Base-by-base conservation (phyloP, 495 filamentous ascomycete species). In the Elaphomyces granulatus region DNA sequence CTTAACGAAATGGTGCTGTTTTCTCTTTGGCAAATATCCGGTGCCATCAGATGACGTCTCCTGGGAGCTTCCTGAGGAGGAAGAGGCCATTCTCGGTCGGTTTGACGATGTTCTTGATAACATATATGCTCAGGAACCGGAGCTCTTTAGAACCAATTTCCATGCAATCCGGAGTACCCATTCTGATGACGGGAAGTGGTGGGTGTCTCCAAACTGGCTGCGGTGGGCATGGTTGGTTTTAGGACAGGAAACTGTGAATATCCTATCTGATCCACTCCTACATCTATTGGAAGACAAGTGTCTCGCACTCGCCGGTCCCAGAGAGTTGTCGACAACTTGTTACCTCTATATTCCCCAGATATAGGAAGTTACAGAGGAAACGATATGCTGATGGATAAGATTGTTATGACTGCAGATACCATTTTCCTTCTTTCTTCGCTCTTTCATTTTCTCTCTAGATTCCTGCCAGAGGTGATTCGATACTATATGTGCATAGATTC, bases 161-260 rank as follows among this genome's bases (percentile, higher is more conserved):
- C n/a, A n/a, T n/a, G n/a, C n/a, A n/a, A n/a, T n/a, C 16, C 14
- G 34, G 1, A 1, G 2, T 8, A 36, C 34, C 0, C 42, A 47
- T 1, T 42, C 39, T 17, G 32, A 47, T 8, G 44, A 45, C 10
- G 49, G 48, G 15, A 47, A 50, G 41, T 57, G 55, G 45, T 68
- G 64, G 64, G 42, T 68, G 20, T 51, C 57, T 20, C 46, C 61
- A 9, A 52, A 64, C 14, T 66, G 61, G 64, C 10, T 68, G 33
- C 53, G 57, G 23, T 66, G 64, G 62, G 54, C 58, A 12, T 64
- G 58, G 53, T 54, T 52, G 38, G 51, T 65, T 17, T 47, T 49
- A 3, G 58, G 64, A 23, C 49, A 55, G 14, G 64, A 68, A 39
- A 55, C 53, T 37, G 57, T 66, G 26, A 52, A 61, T 43, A 51